These are phyloP conservation scores for Hyphopichia burtonii DNA, from an alignment of 1,139 yeast species.

Conservation along the genomic window DNA sequence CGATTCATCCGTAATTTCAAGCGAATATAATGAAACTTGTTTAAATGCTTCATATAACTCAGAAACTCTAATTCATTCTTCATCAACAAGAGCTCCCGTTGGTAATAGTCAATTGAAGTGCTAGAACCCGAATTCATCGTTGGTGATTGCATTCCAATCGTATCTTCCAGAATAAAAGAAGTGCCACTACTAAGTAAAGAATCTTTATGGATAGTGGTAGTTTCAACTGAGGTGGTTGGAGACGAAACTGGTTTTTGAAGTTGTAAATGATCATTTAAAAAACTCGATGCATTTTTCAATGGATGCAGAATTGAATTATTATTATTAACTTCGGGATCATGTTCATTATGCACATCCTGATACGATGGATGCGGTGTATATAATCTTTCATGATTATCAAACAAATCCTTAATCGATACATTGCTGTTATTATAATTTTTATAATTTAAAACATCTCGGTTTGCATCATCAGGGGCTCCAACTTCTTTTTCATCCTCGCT, in stretches of 20 bases:
- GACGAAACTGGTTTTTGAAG: conserved; percentile 19
- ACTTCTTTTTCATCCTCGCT: conserved; percentile 5
- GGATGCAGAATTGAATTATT: neutral
- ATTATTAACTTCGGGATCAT: neutral
- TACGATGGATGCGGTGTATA: conserved; percentile 13
- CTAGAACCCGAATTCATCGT: conserved; percentile 13
- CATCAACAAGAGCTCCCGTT: conserved; percentile 56
- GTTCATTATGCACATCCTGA: neutral
- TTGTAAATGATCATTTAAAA: conserved; percentile 15
- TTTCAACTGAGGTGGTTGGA: conserved; percentile 25
- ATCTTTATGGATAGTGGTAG: conserved; percentile 19
- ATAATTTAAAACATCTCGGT: neutral
- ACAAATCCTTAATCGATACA: conserved; percentile 26
- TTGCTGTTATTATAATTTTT: conserved; percentile 5
- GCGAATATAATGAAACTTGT: conserved; percentile 46
- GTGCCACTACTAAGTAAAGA: conserved; percentile 2
- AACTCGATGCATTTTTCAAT: conserved; percentile 6
- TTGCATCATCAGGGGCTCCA: neutral
- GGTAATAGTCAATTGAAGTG: conserved; percentile 43
- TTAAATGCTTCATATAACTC: conserved; percentile 52
- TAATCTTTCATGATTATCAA: conserved; percentile 35
- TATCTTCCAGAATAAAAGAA: neutral
- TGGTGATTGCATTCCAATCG: neutral
- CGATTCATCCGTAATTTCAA: conserved; percentile 27
- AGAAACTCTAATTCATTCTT: conserved; percentile 66